Evolutionary conservation across 2,329 filamentous ascomycete species (phyloP).

Genomic region (Pseudogymnoascus sp.): DNA sequence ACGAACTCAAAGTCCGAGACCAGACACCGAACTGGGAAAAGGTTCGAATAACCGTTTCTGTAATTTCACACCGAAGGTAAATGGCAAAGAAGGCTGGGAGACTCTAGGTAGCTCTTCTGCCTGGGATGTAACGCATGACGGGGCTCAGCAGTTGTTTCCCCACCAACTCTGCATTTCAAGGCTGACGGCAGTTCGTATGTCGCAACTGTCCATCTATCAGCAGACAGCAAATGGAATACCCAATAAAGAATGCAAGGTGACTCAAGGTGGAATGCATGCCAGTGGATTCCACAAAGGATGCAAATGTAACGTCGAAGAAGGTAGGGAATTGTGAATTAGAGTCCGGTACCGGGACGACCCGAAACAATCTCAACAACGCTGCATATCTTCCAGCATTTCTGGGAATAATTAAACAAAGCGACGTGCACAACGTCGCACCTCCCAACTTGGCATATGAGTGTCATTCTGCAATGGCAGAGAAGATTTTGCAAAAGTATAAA

Average conservation of each 20-base stretch:
- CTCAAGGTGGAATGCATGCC: background rate
- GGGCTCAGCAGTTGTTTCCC: background rate
- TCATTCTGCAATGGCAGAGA: background rate
- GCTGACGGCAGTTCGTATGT: background rate
- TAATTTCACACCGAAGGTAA: background rate
- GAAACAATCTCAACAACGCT: background rate
- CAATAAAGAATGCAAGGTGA: background rate
- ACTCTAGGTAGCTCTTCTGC: background rate
- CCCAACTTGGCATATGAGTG: background rate
- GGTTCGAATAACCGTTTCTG: background rate
- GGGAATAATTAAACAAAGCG: background rate
- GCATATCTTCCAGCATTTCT: background rate
- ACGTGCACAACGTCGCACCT: background rate
- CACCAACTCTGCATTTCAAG: slow-evolving; percentile 4
- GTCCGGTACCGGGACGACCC: slow-evolving; percentile 4
- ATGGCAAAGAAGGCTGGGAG: background rate
- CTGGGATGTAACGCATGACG: background rate
- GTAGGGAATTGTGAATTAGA: background rate
- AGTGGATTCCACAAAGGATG: background rate
- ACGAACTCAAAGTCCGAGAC: background rate
- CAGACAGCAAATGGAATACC: background rate
- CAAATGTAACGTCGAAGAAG: background rate
- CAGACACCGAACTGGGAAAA: background rate
- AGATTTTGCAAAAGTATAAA: background rate
- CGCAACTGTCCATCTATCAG: slow-evolving; percentile 1